phyloP scores from a whole-genome alignment of 2,329 filamentous ascomycete species.

The Ophiostoma tasmaniense region DNA sequence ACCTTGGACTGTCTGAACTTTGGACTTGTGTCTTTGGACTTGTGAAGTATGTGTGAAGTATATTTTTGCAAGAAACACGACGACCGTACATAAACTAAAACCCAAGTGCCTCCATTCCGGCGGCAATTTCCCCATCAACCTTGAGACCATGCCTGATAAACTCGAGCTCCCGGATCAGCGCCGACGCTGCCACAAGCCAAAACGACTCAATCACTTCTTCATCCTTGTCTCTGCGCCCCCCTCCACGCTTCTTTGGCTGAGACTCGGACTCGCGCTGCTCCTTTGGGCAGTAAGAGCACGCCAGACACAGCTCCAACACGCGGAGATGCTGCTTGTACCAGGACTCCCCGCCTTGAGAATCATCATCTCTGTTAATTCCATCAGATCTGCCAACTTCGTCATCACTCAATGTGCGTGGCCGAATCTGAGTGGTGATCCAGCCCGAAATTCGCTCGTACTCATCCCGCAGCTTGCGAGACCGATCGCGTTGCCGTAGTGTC shows the following conservation, averaged over 20 bases:
- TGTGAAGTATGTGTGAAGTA: too few species aligned
- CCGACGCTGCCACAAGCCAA: conserved; percentile 26
- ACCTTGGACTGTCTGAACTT: too few species aligned
- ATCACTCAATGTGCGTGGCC: conserved; percentile 11
- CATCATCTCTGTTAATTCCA: not conserved
- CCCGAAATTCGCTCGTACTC: conserved; percentile 40
- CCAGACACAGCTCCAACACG: conserved; percentile 27
- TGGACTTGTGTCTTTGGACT: too few species aligned
- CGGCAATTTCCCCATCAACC: conserved; percentile 5
- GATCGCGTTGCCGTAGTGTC: conserved; percentile 43
- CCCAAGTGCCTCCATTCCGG: conserved; percentile 6
- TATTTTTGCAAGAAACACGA: not conserved
- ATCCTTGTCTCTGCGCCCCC: not conserved
- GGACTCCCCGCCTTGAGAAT: not conserved
- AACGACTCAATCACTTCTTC: conserved; percentile 25
- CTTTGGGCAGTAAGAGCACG: conserved; percentile 22
- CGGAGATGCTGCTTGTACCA: conserved; percentile 13
- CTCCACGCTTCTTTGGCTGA: not conserved
- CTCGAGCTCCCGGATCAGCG: conserved; percentile 25
- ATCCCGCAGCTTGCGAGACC: conserved; percentile 43
- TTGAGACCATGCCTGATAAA: conserved; percentile 8
- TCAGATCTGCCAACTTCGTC: not conserved
- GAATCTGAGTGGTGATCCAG: conserved; percentile 28
- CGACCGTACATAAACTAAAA: not conserved
- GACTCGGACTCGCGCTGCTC: not conserved